Base-by-base conservation (phyloP, 2,329 filamentous ascomycete species). In the Fusarium hainanense region DNA sequence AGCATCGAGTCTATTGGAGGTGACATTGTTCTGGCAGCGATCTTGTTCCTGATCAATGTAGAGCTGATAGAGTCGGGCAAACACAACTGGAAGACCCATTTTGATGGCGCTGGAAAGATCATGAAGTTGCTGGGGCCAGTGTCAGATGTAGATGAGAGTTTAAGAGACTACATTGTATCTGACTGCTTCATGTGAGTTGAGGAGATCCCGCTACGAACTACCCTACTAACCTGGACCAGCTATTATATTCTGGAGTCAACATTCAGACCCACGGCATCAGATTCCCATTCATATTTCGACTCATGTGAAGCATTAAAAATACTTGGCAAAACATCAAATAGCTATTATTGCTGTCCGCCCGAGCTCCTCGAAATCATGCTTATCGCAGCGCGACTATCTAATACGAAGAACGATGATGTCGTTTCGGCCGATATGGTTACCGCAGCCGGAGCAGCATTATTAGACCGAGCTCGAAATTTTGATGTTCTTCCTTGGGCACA, bases 1-100 rank as follows among this genome's bases (percentile, higher is more conserved):
- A 73, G 79, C 20, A 75, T 83, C 12, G 76, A 79, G 12, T 75
- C 77, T 4, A 76, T 78, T 4, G 79, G 78, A 16, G 77, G 77
- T 16, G 82, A 83, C 46, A 78, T 83, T 12, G 75, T 84, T 4
- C 77, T 85, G 4, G 81, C 84, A 2, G 81, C 84, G 0, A 82
- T 83, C 5, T 76, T 85, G 20, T 85, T 85, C 72, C 82, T 85
- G 68, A 78, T 86, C 76, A 84, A 85, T 64, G 77, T 85, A 51
- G 82, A 86, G 74, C 76, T 85, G 49, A 83, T 85, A 52, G 83
- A 85, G 74, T 83, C 82, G 16, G 83, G 83, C 3, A 83, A 80
- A 68, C 79, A 83, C 40, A 81, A 81, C 14, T 85, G 83, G 83
- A 82, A 80, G 48, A 79, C 80, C 16, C 84, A 85, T 60, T 77